A percentile compares a stretch with the other conserved stretches of the same genome.
These are phyloP conservation scores for Nakazawaea holstii DNA, from an alignment of 805 yeast species.

Conservation along the genomic window DNA sequence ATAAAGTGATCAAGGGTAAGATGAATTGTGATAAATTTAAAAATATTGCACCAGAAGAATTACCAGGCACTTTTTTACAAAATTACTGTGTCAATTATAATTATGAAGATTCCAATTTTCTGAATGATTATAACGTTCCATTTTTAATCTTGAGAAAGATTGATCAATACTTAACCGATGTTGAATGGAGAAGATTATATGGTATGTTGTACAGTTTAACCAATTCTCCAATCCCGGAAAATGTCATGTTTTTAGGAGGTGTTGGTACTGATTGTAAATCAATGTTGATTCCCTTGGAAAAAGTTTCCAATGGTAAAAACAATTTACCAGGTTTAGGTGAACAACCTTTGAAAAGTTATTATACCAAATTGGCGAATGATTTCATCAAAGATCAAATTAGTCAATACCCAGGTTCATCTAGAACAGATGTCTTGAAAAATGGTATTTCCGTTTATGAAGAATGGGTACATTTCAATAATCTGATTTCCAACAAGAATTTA, in stretches of 20 bases:
- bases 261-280: slow-evolving; percentile 7
- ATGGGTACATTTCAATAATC: slow-evolving; percentile 2
- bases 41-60: slow-evolving; percentile 7
- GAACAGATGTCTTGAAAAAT: slow-evolving; percentile 5
- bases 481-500: not conserved
- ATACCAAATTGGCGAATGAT: slow-evolving; percentile 1
- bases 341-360: not conserved
- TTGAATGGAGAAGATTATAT: slow-evolving; percentile 11
- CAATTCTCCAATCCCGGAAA: slow-evolving; percentile 9
- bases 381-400: slow-evolving; percentile 3
- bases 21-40: slow-evolving; percentile 8
- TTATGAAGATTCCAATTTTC: slow-evolving; percentile 8
- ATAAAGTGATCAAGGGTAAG: slow-evolving; percentile 5
- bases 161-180: slow-evolving; percentile 9
- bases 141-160: slow-evolving; percentile 10
- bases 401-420: not conserved
- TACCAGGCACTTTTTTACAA: slow-evolving; percentile 6
- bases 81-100: slow-evolving; percentile 8
- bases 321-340: slow-evolving; percentile 6
- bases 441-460: slow-evolving; percentile 11
- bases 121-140: slow-evolving; percentile 11
- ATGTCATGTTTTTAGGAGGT: slow-evolving; percentile 11
- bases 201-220: slow-evolving; percentile 11
- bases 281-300: slow-evolving; percentile 9
- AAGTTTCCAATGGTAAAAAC: slow-evolving; percentile 11